Base-by-base conservation (phyloP, 2,329 filamentous ascomycete genomes). In the Biscogniauxia mediterranea region DNA sequence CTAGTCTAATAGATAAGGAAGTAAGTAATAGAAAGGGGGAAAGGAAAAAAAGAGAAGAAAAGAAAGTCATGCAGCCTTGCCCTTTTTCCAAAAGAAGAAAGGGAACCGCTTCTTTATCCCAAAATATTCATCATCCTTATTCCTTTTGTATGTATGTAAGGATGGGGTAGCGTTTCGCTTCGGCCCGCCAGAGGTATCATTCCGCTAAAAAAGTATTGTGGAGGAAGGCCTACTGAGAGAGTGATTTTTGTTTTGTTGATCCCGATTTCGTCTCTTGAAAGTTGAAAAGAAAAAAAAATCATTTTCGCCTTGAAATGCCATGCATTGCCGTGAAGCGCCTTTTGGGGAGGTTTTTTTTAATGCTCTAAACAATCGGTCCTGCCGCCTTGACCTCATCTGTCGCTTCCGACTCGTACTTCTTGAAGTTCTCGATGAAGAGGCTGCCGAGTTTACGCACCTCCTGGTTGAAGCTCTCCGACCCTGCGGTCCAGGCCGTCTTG, bases 361-460 rank as follows among this genome's bases (percentile, higher is more conserved):
- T 32, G 13, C 56, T 61, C 64, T 70, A 76, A 60, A 79, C 69
- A 38, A 74, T 66, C 19, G 86, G 86, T 7, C 85, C 86, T 56
- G 88, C 87, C 72, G 85, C 87, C 78, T 91, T 86, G 55, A 93
- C 91, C 46, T 94, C 91, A 69, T 85, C 83, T 32, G 91, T 93
- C 25, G 93, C 92, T 78, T 96, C 87, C 70, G 88, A 88, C 72
- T 89, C 84, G 82, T 96, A 97, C 85, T 97, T 97, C 83, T 92
- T 88, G 82, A 99, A 99, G 86, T 99, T 99, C 81, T 97, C 92
- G 73, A 89, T 87, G 85, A 99, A 99, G 66, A 98, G 86, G 66
- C 80, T 82, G 71, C 89, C 95, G 42, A 99, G 88, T 85, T 97
- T 98, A 77, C 84, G 89, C 52, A 98, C 94, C 79, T 97, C 94